These are phyloP conservation scores for Tylopilus vinaceipallidus DNA, from an alignment of 768 basidiomycete genomes.

Conservation along the genomic window DNA sequence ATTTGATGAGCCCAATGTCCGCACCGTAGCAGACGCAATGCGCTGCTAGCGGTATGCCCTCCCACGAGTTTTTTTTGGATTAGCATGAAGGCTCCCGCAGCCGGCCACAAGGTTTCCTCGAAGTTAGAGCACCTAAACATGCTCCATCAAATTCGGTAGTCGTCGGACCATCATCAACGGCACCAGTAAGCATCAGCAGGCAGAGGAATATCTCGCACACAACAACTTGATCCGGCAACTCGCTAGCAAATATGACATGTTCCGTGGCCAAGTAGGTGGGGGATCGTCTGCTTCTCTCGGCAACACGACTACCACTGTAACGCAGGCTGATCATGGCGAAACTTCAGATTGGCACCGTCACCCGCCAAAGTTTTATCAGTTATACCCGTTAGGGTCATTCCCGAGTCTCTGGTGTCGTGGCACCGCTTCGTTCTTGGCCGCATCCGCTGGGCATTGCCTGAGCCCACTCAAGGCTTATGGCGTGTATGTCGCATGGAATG, in stretches of 20 bases:
- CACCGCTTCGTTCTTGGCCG: constrained; percentile 22
- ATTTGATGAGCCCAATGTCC: constrained; percentile 26
- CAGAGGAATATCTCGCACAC: background rate
- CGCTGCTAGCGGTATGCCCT: constrained; percentile 2
- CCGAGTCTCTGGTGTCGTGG: constrained; percentile 10
- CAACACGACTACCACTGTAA: background rate
- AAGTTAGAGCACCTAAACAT: constrained; percentile 6
- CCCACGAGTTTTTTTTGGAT: constrained; percentile 20
- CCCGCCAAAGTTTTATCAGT: constrained; percentile 3
- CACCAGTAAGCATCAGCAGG: background rate
- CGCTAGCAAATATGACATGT: constrained; percentile 2
- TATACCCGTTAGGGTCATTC: constrained; percentile 8
- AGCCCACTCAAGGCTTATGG: constrained; percentile 15
- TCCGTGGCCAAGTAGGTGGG: constrained; percentile 3
- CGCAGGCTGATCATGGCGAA: constrained; percentile 6
- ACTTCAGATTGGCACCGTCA: constrained; percentile 2
- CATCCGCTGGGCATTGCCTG: constrained; percentile 15
- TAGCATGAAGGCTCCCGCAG: constrained; percentile 13
- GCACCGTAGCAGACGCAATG: constrained; percentile 23
- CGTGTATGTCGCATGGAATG: constrained; percentile 25
- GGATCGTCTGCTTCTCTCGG: background rate
- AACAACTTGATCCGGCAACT: background rate
- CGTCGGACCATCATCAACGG: constrained; percentile 3
- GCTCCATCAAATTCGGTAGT: constrained; percentile 5
- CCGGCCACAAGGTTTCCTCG: constrained; percentile 28